These are phyloP conservation scores for Ophiostoma piceae DNA, from an alignment of 2,329 filamentous ascomycete species.

Conservation along the genomic window DNA sequence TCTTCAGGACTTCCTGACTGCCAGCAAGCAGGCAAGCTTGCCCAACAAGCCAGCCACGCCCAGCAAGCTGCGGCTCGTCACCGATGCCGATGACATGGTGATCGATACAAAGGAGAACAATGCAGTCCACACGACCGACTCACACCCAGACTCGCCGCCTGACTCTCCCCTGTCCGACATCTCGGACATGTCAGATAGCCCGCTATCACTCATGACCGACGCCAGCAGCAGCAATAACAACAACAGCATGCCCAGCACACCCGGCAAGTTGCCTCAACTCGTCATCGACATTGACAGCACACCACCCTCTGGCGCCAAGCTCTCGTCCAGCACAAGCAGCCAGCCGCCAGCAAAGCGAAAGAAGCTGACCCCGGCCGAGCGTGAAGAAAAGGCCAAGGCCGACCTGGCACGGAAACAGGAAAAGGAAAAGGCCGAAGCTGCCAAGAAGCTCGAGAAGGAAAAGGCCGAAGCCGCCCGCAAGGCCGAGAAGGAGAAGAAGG, in stretches of 20 bases:
- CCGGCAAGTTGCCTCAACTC: constrained; percentile 27
- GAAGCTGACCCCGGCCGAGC: constrained; percentile 41
- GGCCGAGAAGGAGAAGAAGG: constrained; percentile 34
- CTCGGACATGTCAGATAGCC: constrained; percentile 24
- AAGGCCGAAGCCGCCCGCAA: constrained; percentile 36
- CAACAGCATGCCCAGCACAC: constrained; percentile 30
- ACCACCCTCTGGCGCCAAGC: neutral
- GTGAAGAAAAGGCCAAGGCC: constrained; percentile 37
- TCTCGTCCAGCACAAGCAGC: neutral
- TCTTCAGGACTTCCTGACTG: constrained; percentile 42
- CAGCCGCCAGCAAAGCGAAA: constrained; percentile 41
- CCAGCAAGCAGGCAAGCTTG: constrained; percentile 1
- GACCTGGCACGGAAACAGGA: constrained; percentile 37
- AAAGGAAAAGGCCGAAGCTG: constrained; percentile 32
- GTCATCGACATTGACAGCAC: constrained; percentile 25
- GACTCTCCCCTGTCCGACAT: constrained; percentile 23
- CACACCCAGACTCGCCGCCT: constrained; percentile 22
- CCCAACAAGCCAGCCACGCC: constrained; percentile 17
- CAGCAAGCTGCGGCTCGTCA: constrained; percentile 26
- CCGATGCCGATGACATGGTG: constrained; percentile 27
- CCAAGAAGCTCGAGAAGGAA: constrained; percentile 28
- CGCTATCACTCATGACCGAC: constrained; percentile 39
- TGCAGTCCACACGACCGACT: constrained; percentile 22
- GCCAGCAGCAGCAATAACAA: constrained; percentile 38
- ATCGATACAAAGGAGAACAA: constrained; percentile 14